Base-by-base conservation (phyloP, 192 early-diverging fungal genomes). In the Linnemannia schmuckeri region DNA sequence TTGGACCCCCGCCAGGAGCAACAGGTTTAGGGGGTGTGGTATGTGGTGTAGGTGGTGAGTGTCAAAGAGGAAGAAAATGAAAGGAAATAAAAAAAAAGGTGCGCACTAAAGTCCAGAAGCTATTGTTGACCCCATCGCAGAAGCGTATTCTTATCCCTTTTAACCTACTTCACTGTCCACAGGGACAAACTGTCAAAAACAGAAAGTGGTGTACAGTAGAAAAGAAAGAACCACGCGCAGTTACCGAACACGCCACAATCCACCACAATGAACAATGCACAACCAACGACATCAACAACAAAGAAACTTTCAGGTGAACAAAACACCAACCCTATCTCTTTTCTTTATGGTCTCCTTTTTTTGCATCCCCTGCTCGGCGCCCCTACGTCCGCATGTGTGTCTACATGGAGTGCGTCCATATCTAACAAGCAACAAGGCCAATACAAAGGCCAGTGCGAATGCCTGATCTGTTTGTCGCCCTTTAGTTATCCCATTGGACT, bases 101-200 rank as follows among this genome's bases (percentile, higher is more conserved):
- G 10, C 38, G 40, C 33, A 37, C 38, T 47, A 30, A 52, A 27
- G 57, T 61, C 22, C 61, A 66, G 30, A 66, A 66, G 30, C 10
- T 35, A 30, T 66, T 33, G 27, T 52, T 22, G 49, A 44, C 42
- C 42, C 66, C 66, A 69, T 5, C 0, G 35, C 35, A 30, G 52
- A 33, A 61, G 57, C 61, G 30, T 33, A 66, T 15, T 66, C 61
- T 66, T 66, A 66, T 66, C 61, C 61, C 61, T 6, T 33, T 66
- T 66, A 66, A 66, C 61, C 61, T 66, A 27, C 12, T 66, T 30
- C 52, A 20, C 13, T 66, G 61, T 66, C 61, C 61, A 66, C 61
- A 66, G 61, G 61, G 61, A 66, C 61, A 66, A 66, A 66, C 61
- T 66, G 27, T 27, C 61, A 66, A 27, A 66, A 66, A 33, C n/a